phyloP scores from a whole-genome alignment of 2,329 filamentous ascomycete genomes.

The Pseudocercospora crystallina region DNA sequence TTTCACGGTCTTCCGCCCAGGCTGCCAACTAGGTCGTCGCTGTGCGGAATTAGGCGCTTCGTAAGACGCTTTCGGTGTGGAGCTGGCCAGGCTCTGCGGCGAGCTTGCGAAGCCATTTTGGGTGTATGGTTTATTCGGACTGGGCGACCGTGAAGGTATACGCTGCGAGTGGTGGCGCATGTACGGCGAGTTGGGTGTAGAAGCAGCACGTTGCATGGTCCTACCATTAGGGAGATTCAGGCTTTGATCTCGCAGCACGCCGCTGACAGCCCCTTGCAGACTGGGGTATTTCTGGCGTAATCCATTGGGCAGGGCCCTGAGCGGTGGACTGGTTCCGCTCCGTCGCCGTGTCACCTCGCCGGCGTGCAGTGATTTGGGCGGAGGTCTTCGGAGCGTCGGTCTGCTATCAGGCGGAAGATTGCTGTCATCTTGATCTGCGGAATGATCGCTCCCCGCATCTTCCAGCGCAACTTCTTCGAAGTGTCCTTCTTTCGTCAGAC shows the following conservation, averaged over 20 bases:
- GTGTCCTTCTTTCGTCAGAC: constrained; percentile 69
- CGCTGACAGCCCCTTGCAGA: constrained; percentile 41
- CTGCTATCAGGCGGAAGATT: constrained; percentile 37
- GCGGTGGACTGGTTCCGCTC: constrained; percentile 20
- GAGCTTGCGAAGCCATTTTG: constrained; percentile 22
- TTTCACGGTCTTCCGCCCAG: constrained; percentile 65
- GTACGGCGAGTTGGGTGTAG: constrained; percentile 34
- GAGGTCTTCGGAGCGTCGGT: constrained; percentile 30
- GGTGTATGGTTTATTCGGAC: constrained; percentile 29
- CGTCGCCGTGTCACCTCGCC: constrained; percentile 13
- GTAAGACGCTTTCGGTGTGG: constrained; percentile 26
- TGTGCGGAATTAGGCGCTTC: constrained; percentile 16
- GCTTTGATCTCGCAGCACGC: constrained; percentile 36
- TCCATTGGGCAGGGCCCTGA: constrained; percentile 20
- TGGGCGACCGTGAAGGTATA: constrained; percentile 33
- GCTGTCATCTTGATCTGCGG: constrained; percentile 48
- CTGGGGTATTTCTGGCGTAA: constrained; percentile 36
- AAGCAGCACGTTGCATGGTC: constrained; percentile 43
- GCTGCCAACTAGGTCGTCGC: constrained; percentile 62
- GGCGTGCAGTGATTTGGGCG: constrained; percentile 19
- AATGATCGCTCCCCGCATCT: constrained; percentile 42
- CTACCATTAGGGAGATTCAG: constrained; percentile 40
- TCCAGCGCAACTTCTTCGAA: constrained; percentile 94
- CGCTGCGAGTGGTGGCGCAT: constrained; percentile 19
- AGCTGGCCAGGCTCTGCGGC: constrained; percentile 19